A percentile compares a stretch with the other conserved stretches of the same genome.
phyloP scores from a whole-genome alignment of 768 basidiomycete species.

The Gloeostereum incarnatum region DNA sequence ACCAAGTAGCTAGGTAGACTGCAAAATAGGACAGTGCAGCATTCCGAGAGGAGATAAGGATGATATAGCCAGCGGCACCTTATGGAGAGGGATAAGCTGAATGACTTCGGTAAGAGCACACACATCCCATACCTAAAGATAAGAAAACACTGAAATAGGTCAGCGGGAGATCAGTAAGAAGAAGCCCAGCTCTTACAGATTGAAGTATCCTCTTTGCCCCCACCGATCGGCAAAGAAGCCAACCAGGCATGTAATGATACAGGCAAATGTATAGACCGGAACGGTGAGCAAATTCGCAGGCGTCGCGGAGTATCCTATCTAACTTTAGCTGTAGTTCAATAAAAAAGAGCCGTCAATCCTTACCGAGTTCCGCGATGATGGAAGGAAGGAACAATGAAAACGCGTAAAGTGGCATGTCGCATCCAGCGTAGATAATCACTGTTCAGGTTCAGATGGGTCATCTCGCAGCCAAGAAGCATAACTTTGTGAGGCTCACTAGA shows the following conservation, averaged over 20 bases:
- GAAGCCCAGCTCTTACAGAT: slow-evolving; percentile 35
- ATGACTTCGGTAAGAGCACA: slow-evolving; percentile 2
- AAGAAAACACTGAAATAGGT: slow-evolving; percentile 18
- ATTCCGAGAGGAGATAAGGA: slow-evolving; percentile 52
- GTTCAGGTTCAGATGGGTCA: not conserved
- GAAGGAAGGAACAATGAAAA: slow-evolving; percentile 74
- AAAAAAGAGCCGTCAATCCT: slow-evolving; percentile 9
- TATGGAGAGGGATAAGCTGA: not conserved
- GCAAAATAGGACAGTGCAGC: slow-evolving; percentile 64
- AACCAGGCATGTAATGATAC: slow-evolving; percentile 53
- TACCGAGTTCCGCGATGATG: slow-evolving; percentile 67
- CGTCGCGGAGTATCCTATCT: slow-evolving; percentile 53
- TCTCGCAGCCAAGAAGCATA: not conserved
- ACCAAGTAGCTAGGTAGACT: slow-evolving; percentile 57
- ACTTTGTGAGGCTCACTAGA: slow-evolving; percentile 23
- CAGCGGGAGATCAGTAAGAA: not conserved
- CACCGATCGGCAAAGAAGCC: slow-evolving; percentile 56
- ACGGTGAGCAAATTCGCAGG: slow-evolving; percentile 70
- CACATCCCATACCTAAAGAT: slow-evolving; percentile 20
- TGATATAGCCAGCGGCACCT: slow-evolving; percentile 61
- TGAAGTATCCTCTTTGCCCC: slow-evolving; percentile 52
- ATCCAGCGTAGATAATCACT: slow-evolving; percentile 51
- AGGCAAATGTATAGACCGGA: slow-evolving; percentile 66
- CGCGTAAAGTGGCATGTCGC: slow-evolving; percentile 64
- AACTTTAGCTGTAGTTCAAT: not conserved